Conservation (phyloP, 345 rosid species). For the Streptanthus diversifolius region DNA sequence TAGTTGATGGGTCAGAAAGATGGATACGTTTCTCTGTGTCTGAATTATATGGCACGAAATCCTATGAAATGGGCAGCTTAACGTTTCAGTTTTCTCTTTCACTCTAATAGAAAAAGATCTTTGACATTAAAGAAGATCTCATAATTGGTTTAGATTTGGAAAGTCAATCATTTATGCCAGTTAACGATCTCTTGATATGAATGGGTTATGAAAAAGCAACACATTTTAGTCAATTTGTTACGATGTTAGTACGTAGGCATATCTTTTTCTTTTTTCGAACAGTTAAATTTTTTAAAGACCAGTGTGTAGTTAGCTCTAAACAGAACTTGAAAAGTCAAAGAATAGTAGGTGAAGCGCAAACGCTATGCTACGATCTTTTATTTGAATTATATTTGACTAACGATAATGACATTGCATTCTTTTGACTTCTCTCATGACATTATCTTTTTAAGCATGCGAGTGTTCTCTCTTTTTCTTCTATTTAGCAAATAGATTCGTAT, state of each 20-base stretch:
- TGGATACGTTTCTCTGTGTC: constrained; percentile 18
- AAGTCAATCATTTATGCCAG: not conserved
- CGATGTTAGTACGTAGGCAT: not conserved
- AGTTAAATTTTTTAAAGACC: not conserved
- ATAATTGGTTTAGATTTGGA: not conserved
- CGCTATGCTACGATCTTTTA: not conserved
- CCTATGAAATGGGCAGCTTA: constrained; percentile 2
- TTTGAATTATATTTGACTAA: not conserved
- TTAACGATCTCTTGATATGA: not conserved
- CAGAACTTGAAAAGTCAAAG: constrained; percentile 19
- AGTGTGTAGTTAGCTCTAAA: not conserved
- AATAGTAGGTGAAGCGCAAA: not conserved
- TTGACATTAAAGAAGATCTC: not conserved
- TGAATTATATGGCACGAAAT: constrained; percentile 17
- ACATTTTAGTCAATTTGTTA: not conserved
- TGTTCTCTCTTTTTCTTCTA: not conserved
- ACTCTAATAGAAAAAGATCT: constrained; percentile 1
- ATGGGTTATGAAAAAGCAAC: not conserved
- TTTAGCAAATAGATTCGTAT: not conserved
- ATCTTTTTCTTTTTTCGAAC: not conserved
- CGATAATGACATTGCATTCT: not conserved
- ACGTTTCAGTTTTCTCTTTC: not conserved
- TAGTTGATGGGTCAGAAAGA: constrained; percentile 8
- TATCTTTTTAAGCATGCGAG: not conserved
- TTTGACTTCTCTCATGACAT: not conserved